These are phyloP conservation scores for Coniochaeta prunicola DNA, from an alignment of 2,329 filamentous ascomycete species.

Conservation along the genomic window DNA sequence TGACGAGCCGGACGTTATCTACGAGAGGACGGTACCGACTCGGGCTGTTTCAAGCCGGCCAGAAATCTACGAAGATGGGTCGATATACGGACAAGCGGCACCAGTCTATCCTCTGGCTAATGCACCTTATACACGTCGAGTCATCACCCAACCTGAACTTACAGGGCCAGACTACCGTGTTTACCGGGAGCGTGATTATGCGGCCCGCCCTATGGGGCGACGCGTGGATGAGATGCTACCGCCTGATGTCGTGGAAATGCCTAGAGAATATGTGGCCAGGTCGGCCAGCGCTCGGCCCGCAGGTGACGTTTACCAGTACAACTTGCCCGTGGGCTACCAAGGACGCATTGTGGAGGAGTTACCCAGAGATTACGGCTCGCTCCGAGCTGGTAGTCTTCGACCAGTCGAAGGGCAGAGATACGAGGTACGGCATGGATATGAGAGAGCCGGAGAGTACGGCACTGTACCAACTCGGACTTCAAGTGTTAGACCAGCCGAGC, in stretches of 20 bases:
- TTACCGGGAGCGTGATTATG: constrained; percentile 52
- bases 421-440: neutral
- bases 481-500: constrained; percentile 11
- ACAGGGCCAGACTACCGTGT: constrained; percentile 42
- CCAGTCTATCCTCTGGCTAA: constrained; percentile 32
- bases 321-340: constrained; percentile 15
- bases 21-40: constrained; percentile 50
- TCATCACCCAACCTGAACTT: constrained; percentile 57
- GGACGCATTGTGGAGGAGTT: constrained; percentile 7
- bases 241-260: constrained; percentile 31
- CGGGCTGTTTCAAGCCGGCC: constrained; percentile 45
- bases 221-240: constrained; percentile 37
- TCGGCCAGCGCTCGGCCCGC: constrained; percentile 11
- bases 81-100: constrained; percentile 43
- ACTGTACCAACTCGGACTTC: neutral
- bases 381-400: constrained; percentile 15
- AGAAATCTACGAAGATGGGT: constrained; percentile 36
- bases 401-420: constrained; percentile 6
- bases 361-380: constrained; percentile 8
- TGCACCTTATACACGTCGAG: constrained; percentile 37
- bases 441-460: neutral
- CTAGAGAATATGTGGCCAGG: constrained; percentile 42
- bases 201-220: constrained; percentile 37
- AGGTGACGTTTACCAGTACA: constrained; percentile 11
- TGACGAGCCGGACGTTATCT: constrained; percentile 31